phyloP scores from a whole-genome alignment of 768 basidiomycete species.

The Hericium rajendrae region DNA sequence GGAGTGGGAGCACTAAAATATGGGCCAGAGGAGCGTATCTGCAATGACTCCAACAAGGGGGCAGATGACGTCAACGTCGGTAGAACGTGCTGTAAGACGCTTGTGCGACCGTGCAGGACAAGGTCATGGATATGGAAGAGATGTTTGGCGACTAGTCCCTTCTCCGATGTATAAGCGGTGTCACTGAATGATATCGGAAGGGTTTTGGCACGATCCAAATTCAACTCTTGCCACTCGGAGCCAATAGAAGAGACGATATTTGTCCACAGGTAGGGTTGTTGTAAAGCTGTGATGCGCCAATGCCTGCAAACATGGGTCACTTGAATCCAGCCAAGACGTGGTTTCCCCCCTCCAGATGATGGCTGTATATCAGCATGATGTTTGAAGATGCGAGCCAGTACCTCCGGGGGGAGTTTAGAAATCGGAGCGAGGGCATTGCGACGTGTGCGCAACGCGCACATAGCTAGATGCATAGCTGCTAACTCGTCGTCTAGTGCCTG shows the following conservation, averaged over 20 bases:
- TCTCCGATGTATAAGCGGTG: background rate
- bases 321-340: background rate
- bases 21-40: background rate
- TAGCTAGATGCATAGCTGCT: background rate
- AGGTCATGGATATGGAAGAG: background rate
- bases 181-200: background rate
- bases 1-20: background rate
- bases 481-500: background rate
- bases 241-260: background rate
- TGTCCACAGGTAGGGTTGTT: conserved; percentile 3
- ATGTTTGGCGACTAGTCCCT: background rate
- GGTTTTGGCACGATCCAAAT: background rate
- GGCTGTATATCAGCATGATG: background rate
- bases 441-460: background rate
- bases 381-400: conserved; percentile 6
- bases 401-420: conserved; percentile 5
- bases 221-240: background rate
- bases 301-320: conserved; percentile 9
- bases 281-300: conserved; percentile 9
- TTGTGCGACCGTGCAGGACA: background rate
- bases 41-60: background rate
- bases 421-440: conserved; percentile 3
- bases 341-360: background rate
- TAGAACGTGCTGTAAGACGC: background rate
- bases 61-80: background rate